phyloP scores from a whole-genome alignment of 441 rosid species.

The Brassica hybrid region DNA sequence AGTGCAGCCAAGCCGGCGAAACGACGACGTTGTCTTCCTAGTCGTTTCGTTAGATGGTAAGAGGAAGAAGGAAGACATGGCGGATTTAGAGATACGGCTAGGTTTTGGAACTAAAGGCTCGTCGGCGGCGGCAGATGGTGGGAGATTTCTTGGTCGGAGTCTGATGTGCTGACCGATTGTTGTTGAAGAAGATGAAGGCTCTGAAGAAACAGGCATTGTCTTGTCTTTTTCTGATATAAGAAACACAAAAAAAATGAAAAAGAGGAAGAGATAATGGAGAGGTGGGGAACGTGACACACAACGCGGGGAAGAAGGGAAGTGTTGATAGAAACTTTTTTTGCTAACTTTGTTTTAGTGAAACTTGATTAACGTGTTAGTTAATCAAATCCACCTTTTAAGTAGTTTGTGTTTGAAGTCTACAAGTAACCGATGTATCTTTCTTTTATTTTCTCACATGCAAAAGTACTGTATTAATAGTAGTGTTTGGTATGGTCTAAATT shows the following conservation, averaged over 20 bases:
- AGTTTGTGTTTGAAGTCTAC: slow-evolving; percentile 22
- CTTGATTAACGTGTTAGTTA: slow-evolving; percentile 16
- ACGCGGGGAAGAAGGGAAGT: slow-evolving; percentile 36
- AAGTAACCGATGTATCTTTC: background rate
- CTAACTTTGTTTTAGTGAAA: slow-evolving; percentile 24
- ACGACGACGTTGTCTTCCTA: slow-evolving; percentile 57
- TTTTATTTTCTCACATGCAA: slow-evolving; percentile 14
- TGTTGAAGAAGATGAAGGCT: slow-evolving; percentile 42
- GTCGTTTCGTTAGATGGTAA: slow-evolving; percentile 44
- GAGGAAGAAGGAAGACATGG: slow-evolving; percentile 52
- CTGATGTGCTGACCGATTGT: slow-evolving; percentile 54
- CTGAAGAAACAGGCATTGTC: slow-evolving; percentile 58
- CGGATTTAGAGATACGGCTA: slow-evolving; percentile 46
- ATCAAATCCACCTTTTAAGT: slow-evolving; percentile 6
- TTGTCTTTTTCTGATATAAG: slow-evolving; percentile 13
- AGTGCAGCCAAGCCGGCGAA: slow-evolving; percentile 79
- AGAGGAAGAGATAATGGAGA: slow-evolving; percentile 30
- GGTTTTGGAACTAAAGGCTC: slow-evolving; percentile 38
- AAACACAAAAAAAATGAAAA: background rate
- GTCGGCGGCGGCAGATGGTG: slow-evolving; percentile 28
- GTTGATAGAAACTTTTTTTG: slow-evolving; percentile 4
- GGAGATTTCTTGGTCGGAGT: slow-evolving; percentile 48
- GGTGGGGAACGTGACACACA: slow-evolving; percentile 12
- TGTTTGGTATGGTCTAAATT: slow-evolving; percentile 14
- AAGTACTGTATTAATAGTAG: background rate